Base-by-base conservation (phyloP, 345 rosid genomes). In the Rhodamnia argentea region DNA sequence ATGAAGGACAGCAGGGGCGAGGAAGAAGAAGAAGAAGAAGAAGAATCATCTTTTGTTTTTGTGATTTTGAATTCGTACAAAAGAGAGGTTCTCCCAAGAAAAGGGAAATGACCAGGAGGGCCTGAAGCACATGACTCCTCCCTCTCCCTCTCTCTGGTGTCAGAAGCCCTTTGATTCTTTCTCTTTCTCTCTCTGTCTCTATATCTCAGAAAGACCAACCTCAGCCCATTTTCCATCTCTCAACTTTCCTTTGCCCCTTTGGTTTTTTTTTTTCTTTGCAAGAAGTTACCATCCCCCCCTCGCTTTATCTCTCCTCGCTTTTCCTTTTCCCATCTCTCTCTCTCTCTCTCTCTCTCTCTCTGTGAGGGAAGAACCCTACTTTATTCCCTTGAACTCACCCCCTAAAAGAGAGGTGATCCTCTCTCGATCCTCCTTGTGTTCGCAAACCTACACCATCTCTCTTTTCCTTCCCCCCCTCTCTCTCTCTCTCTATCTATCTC, bases 381-480 rank as follows among this genome's bases (percentile, higher is more conserved):
- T 93, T 92, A 94, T 93, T 91, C 94, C 86, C 91, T 91, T 82
- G 58, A 91, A 87, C 94, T 91, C 95, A 84, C 93, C 91, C 83
- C 83, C 54, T 82, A 90, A 92, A 93, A 92, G 89, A 90, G 90
- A 86, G 91, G 85, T 89, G 89, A 91, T 90, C 96, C 94, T 87
- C 89, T 87, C 88, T 87, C 78, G 92, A 91, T 92, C 95, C 94
- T 89, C 92, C 90, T 90, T 91, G 95, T 90, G 91, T 88, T 92
- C 93, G 89, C 91, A 92, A 92, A 89, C 93, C 89, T 18, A 88
- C 94, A 89, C 50, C 81, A 24, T 86, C 86, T 58, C 87, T 85
- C 93, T 90, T 85, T 91, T 83, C 83, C 47, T 51, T n/a, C n/a
- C n/a, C n/a, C n/a, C n/a, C n/a, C n/a, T 86, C 86, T 58, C 87